These are phyloP conservation scores for Phyllachora maydis DNA, from an alignment of 2,329 filamentous ascomycete species.

Conservation along the genomic window DNA sequence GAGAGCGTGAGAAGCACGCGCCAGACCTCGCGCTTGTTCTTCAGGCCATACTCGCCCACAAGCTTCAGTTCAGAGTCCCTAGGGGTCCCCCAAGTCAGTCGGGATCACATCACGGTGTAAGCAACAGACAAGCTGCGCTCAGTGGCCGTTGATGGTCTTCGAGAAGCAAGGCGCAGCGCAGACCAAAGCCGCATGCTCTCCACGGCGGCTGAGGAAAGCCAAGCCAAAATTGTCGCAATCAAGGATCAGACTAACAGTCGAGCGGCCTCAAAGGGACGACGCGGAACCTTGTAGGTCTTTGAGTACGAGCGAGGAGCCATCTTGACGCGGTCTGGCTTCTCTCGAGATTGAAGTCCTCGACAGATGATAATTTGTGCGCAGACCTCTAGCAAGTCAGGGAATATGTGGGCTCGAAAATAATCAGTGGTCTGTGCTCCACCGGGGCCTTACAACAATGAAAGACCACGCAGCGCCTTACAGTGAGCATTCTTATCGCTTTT, in stretches of 20 bases:
- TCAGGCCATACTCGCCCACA: conserved; percentile 98
- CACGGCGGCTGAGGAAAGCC: too few species aligned
- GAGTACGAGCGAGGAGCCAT: conserved; percentile 55
- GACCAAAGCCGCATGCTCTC: too few species aligned
- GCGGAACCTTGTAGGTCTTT: conserved; percentile 98
- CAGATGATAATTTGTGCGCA: too few species aligned
- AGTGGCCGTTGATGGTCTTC: conserved; percentile 63
- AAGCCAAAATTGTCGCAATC: too few species aligned
- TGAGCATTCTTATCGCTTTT: too few species aligned
- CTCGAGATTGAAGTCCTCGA: conserved; percentile 7
- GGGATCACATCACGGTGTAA: conserved; percentile 72
- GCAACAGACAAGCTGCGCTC: conserved; percentile 93
- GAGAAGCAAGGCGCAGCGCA: conserved; percentile 3
- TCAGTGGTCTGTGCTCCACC: too few species aligned
- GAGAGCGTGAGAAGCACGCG: conserved; percentile 97
- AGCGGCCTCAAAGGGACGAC: conserved; percentile 95
- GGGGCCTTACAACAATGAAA: too few species aligned
- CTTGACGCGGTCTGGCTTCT: conserved; percentile 10
- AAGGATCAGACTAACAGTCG: conserved; percentile 76
- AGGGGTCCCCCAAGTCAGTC: conserved; percentile 42
- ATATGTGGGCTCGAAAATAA: too few species aligned
- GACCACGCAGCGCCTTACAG: too few species aligned
- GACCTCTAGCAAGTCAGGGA: too few species aligned
- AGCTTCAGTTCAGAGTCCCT: conserved; percentile 99
- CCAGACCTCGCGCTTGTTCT: conserved; percentile 99